phyloP scores from a whole-genome alignment of 2,329 filamentous ascomycete genomes.

The Fusarium succisae region DNA sequence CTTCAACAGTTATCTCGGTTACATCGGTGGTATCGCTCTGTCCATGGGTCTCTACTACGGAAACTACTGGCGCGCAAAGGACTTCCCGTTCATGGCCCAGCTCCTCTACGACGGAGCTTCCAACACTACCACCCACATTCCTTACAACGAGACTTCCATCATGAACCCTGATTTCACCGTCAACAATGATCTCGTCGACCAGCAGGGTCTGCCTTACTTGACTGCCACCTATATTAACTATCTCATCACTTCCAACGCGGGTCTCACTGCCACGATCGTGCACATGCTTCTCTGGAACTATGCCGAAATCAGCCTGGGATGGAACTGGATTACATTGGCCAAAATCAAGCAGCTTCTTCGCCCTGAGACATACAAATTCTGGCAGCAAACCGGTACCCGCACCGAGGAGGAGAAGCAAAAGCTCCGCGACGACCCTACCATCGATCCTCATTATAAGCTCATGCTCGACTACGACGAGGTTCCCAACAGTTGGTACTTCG shows the following conservation, averaged over 20 bases:
- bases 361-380: constrained; percentile 13
- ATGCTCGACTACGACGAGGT: constrained; percentile 27
- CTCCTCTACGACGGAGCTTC: constrained; percentile 16
- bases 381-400: neutral
- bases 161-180: constrained; percentile 37
- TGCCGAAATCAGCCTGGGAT: constrained; percentile 33
- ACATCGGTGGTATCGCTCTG: constrained; percentile 48
- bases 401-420: constrained; percentile 21
- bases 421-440: constrained; percentile 11
- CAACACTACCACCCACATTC: neutral
- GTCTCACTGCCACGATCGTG: constrained; percentile 13
- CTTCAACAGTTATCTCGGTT: constrained; percentile 52
- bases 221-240: constrained; percentile 26
- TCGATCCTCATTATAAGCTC: constrained; percentile 29
- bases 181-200: neutral
- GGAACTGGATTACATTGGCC: constrained; percentile 10
- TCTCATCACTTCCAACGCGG: constrained; percentile 24
- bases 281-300: constrained; percentile 39
- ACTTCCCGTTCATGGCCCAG: constrained; percentile 31
- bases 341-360: neutral
- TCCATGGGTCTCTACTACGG: constrained; percentile 44
- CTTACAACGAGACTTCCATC: constrained; percentile 18
- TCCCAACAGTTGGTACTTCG: constrained; percentile 22
- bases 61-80: constrained; percentile 23
- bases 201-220: constrained; percentile 11